Evolutionary conservation across 1,139 yeast genomes (phyloP), one percentile per base, ranked within the genome.

Genomic region (Taiozyma sp.): DNA sequence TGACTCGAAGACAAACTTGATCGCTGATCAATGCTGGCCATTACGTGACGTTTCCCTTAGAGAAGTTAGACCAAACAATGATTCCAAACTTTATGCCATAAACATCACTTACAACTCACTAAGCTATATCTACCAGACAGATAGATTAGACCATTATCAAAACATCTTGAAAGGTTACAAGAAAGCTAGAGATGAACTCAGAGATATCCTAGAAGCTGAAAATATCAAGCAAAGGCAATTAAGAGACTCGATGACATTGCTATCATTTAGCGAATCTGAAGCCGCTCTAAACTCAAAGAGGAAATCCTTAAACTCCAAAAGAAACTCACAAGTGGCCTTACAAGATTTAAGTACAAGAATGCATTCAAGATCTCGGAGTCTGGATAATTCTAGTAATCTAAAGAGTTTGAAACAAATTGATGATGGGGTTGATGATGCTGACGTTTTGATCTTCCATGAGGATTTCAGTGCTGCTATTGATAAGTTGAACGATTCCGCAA

Each of bases 21-120:
- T 84, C 39, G 96, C 96, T 0, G 82, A 83, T 28, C 88, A 87
- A 60, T 87, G 96, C 66, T 86, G 92, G 84, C 86, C 92, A 4
- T 69, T 90, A 43, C 73, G 79, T 48, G 90, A 84, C 44, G 79
- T 87, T 23, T 72, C 74, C 23, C 65, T 86, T n/a, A 62, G 70
- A n/a, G 81, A 80, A 44, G 53, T 73, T 19, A 50, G 61, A n/a
- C 52, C 57, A 28, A 54, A 55, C 42, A 49, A 58, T 9, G 51
- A 56, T n/a, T 61, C 62, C 22, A 60, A 68, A 44, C 47, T 69
- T 24, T 75, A 76, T 53, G 70, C 76, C 22, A 70, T 81, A 50
- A 77, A 78, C 54, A 67, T 85, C 50, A 74, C 74, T 45, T 72
- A 76, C 34, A 71, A 72, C 38, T 73, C 80, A 3, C 66, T 79